phyloP scores from a whole-genome alignment of 2,329 filamentous ascomycete genomes.

The Diatrype stigma region DNA sequence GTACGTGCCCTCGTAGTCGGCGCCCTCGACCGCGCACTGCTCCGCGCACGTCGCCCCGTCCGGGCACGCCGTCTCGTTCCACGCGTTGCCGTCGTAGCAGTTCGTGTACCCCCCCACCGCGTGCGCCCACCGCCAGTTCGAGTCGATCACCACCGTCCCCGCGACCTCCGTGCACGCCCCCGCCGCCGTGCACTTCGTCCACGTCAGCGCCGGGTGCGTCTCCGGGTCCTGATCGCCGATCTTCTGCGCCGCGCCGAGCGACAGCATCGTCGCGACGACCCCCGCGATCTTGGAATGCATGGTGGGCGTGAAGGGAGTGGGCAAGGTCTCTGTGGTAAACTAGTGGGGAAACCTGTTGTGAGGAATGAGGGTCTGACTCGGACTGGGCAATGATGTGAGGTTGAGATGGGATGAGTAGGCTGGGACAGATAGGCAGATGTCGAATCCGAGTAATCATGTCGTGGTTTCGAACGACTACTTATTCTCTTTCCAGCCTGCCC shows the following conservation, averaged over 20 bases:
- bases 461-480: not conserved
- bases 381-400: no score
- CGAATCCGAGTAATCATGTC: not conserved
- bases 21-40: conserved; percentile 40
- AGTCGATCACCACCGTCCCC: conserved; percentile 42
- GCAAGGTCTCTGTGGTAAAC: not conserved
- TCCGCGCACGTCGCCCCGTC: conserved; percentile 32
- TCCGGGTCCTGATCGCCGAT: conserved; percentile 20
- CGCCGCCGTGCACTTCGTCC: conserved; percentile 37
- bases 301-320: not conserved
- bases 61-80: conserved; percentile 29
- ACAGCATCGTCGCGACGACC: not conserved
- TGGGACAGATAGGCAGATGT: no score
- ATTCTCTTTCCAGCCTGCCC: not conserved
- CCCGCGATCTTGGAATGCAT: not conserved
- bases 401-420: not conserved
- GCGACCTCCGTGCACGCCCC: conserved; percentile 37
- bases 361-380: no score
- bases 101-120: conserved; percentile 34
- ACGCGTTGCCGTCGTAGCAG: conserved; percentile 40
- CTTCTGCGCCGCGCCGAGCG: not conserved
- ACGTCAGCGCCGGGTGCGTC: conserved; percentile 40
- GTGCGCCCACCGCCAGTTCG: conserved; percentile 50
- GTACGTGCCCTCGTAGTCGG: conserved; percentile 37
- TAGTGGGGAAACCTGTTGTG: not conserved